Evolutionary conservation across 2,329 filamentous ascomycete genomes (phyloP), one percentile per base, ranked within the genome.

Genomic region (Xylariaceae sp.): DNA sequence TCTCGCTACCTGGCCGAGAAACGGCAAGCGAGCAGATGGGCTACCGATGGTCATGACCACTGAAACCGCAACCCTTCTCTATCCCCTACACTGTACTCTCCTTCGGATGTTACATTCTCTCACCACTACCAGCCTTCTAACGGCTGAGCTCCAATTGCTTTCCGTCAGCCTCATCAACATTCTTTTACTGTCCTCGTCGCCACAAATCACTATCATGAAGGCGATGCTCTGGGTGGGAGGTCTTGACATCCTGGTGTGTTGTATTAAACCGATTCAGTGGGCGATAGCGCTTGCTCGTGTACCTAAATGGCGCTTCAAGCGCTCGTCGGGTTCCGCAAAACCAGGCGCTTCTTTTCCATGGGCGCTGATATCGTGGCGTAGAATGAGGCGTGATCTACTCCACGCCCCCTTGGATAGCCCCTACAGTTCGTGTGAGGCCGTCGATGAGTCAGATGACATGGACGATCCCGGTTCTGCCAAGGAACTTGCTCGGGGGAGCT

Each of bases 261-360:
- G 90, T 66, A 82, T 83, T 29, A 79, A 84, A 29, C 81, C 94
- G 12, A 81, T 97, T 34, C 80, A 80, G 63, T 95, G 89, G 88
- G 91, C 89, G 43, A 87, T 97, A 49, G 81, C 86, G 22, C 74
- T 99, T 56, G 92, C 92, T 47, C 81, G 92, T 53, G 89, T 97
- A 16, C 94, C 94, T 2, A 90, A 85, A 63, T 96, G 92, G 90
- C 88, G 92, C 41, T 92, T 97, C 64, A 81, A 84, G 62, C 82
- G 85, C 51, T 73, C 77, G 16, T 68, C 73, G 1, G 67, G 66
- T 29, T 63, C 62, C 5, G 65, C 67, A 52, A 70, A 72, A 61
- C 68, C 71, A 53, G 56, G 66, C 34, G 63, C 69, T 57, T 57
- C 68, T 61, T 49, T 75, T 60, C 49, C 71, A 62, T 68, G 72